Percentiles rank a stretch among this genome's conserved stretches.
These are phyloP conservation scores for Capsicum baccatum DNA, from an alignment of 257 asterid genomes.

Conservation along the genomic window DNA sequence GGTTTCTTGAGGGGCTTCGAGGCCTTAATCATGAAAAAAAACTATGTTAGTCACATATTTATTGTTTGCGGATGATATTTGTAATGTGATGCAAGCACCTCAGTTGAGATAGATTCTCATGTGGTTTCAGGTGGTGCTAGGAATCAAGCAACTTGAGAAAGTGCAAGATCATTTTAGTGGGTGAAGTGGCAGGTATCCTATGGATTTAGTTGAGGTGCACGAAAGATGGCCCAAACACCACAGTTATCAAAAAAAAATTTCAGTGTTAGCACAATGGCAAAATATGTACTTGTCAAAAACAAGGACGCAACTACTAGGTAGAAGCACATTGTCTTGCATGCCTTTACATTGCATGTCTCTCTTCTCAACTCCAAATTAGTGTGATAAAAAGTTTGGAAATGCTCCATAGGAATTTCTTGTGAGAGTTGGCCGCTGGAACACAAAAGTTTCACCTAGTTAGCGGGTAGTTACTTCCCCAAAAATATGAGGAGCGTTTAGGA, in stretches of 20 bases:
- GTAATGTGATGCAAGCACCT: not conserved
- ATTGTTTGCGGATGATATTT: not conserved
- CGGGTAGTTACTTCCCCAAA: too few relatives aligned
- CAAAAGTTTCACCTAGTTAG: not conserved
- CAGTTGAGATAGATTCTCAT: not conserved
- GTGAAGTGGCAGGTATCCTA: not conserved
- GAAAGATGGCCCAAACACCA: too few relatives aligned
- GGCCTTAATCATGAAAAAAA: not conserved
- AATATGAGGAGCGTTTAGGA: not conserved
- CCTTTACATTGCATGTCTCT: not conserved
- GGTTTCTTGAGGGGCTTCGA: not conserved
- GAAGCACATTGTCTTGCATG: not conserved
- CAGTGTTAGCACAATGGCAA: not conserved
- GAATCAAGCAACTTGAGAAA: not conserved
- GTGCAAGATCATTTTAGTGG: not conserved
- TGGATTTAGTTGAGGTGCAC: too few relatives aligned
- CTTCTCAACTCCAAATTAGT: not conserved
- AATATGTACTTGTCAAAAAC: not conserved
- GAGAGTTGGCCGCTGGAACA: not conserved
- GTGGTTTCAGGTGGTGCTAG: not conserved
- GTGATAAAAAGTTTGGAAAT: not conserved
- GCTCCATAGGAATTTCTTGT: not conserved
- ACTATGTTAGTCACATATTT: not conserved
- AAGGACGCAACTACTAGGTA: not conserved
- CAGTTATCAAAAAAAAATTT: too few relatives aligned